Evolutionary conservation across 495 filamentous ascomycete genomes (phyloP), one percentile per base, ranked within the genome.

Genomic region (Penicillium ucsense): DNA sequence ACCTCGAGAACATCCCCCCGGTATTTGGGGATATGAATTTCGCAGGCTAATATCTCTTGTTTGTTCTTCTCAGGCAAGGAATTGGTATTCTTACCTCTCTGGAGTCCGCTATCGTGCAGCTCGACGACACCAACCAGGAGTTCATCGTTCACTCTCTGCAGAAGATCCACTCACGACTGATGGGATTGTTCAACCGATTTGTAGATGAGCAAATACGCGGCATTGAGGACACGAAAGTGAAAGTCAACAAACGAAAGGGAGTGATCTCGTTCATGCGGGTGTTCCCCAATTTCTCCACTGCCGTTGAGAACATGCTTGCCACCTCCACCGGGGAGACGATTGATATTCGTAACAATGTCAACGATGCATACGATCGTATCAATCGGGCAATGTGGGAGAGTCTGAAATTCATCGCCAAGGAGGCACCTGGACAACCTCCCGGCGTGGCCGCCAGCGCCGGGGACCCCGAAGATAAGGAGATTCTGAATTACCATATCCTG

Each of bases 151-250:
- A 82, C 50, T 70, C 84, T 0, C 69, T 97, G 0, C 83, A 88
- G 51, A 90, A 88, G 59, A 62, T 94, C 6, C 87, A 90, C 57
- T 76, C 80, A 47, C 83, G 80, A 33, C 74, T 96, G 34, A 78
- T 83, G 48, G 78, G 75, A 31, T 76, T 88, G 27, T 95, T 95
- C 68, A 79, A 79, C 36, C 88, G 86, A 43, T 95, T 97, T 53
- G 80, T 95, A 29, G 92, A 97, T 60, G 88, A 95, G 50, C 91
- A 97, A 56, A 83, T 96, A 38, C 85, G 86, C 29, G 90, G 88
- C 30, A 95, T 97, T 51, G 91, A 97, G 65, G 91, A 97, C 47
- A 96, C 90, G n/a, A 96, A 95, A 66, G 91, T 97, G 55, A 95
- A 95, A 66, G 86, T 95, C 66, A 96, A 95, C 72, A 97, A 96